Conservation (phyloP, 352 stramenopile genomes). For the Pythium folliculosum region DNA sequence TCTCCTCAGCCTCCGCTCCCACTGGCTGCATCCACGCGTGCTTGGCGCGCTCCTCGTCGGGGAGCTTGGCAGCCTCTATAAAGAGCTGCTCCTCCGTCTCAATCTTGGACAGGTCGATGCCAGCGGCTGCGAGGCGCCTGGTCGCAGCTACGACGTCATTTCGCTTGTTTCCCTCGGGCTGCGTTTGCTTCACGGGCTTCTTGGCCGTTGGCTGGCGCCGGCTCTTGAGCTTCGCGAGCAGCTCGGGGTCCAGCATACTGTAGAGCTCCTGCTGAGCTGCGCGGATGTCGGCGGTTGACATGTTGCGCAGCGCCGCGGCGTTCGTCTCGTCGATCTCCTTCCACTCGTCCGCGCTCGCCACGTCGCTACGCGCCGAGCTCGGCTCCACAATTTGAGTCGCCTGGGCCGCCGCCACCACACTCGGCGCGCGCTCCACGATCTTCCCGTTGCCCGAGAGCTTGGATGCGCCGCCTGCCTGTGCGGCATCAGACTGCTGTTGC, state of each 20-base stretch:
- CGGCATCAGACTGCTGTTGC: slow-evolving; percentile 6
- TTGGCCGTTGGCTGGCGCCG: slow-evolving; percentile 9
- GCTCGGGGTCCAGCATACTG: slow-evolving; percentile 54
- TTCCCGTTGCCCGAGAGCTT: slow-evolving; percentile 30
- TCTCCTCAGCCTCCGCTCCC: neutral
- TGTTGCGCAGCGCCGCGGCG: slow-evolving; percentile 46
- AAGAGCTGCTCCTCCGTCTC: slow-evolving; percentile 67
- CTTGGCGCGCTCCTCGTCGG: slow-evolving; percentile 72
- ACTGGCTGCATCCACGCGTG: slow-evolving; percentile 69
- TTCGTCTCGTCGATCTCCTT: slow-evolving; percentile 69
- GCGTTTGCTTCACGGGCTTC: neutral
- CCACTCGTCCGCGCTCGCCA: slow-evolving; percentile 36
- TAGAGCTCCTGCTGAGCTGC: slow-evolving; percentile 72
- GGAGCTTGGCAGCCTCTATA: slow-evolving; percentile 43
- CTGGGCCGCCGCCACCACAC: neutral
- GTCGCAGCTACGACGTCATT: slow-evolving; percentile 14
- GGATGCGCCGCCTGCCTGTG: neutral
- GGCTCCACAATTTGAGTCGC: neutral
- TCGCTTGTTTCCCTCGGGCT: slow-evolving; percentile 3
- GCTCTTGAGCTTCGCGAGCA: slow-evolving; percentile 71
- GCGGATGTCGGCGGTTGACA: slow-evolving; percentile 70
- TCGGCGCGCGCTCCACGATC: slow-evolving; percentile 27
- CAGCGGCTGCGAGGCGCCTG: slow-evolving; percentile 11
- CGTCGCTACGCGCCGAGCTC: neutral
- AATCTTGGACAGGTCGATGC: slow-evolving; percentile 52